Conservation (phyloP, 2,329 filamentous ascomycete species). For the Scorias spongiosa region DNA sequence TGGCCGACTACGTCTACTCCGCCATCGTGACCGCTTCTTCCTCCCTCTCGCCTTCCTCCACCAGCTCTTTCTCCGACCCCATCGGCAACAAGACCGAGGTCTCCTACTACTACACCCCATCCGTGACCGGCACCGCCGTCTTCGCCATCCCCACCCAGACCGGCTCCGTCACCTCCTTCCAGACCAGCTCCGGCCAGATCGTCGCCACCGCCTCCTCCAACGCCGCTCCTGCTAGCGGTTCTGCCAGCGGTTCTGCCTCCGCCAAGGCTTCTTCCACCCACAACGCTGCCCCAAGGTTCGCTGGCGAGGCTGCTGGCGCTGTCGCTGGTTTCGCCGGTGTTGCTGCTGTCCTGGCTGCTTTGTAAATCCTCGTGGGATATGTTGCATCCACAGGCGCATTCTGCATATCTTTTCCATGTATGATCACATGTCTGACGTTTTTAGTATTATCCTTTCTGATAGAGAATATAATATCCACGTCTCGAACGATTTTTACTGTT, state of each 20-base stretch:
- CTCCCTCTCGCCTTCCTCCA: neutral
- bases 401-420: too few relatives aligned
- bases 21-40: neutral
- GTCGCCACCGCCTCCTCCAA: neutral
- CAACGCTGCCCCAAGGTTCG: neutral
- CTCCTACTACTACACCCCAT: conserved; percentile 14
- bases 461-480: too few relatives aligned
- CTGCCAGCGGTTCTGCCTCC: neutral
- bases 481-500: too few relatives aligned
- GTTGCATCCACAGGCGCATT: too few relatives aligned
- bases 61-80: conserved; percentile 11
- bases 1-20: conserved; percentile 7
- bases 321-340: neutral
- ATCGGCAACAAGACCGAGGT: conserved; percentile 15
- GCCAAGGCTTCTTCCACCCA: neutral
- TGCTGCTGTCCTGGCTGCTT: neutral
- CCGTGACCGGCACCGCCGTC: conserved; percentile 12
- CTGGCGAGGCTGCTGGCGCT: neutral
- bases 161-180: neutral
- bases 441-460: too few relatives aligned
- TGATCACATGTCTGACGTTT: too few relatives aligned
- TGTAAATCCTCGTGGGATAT: too few relatives aligned
- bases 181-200: neutral
- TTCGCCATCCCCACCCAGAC: conserved; percentile 4
- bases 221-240: neutral